A percentile compares a stretch with the other conserved stretches of the same genome.
phyloP scores from a whole-genome alignment of 164 flowering plant species.

The Piper betle region DNA sequence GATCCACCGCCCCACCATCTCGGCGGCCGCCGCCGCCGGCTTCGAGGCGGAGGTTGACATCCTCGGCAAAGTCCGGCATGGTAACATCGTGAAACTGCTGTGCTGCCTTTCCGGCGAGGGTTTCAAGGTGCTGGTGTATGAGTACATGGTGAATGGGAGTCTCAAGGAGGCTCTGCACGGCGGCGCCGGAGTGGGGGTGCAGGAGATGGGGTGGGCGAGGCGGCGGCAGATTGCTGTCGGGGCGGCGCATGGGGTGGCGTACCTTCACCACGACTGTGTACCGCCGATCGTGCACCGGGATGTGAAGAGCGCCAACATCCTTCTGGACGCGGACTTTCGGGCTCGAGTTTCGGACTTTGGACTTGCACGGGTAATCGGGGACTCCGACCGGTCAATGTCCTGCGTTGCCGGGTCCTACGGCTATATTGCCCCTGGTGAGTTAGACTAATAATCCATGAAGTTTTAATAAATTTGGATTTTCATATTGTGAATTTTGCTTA shows the following conservation, averaged over 20 bases:
- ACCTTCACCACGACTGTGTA: slow-evolving; percentile 68
- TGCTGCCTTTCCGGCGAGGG: slow-evolving; percentile 35
- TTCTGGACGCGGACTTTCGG: slow-evolving; percentile 41
- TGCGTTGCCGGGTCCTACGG: slow-evolving; percentile 69
- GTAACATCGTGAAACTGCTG: slow-evolving; percentile 47
- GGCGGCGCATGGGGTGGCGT: slow-evolving; percentile 62
- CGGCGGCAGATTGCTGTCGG: slow-evolving; percentile 46
- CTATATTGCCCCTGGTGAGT: slow-evolving; percentile 79
- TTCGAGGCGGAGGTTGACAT: slow-evolving; percentile 53
- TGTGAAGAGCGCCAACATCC: slow-evolving; percentile 61
- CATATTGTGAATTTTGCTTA: no score
- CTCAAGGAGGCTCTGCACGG: slow-evolving; percentile 58
- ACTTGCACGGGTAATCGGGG: slow-evolving; percentile 40
- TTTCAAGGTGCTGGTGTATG: slow-evolving; percentile 43
- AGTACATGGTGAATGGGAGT: slow-evolving; percentile 73
- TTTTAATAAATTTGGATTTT: no score
- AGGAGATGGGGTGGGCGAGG: slow-evolving; percentile 35
- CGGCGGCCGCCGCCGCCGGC: slow-evolving; percentile 17
- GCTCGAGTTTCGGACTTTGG: slow-evolving; percentile 77
- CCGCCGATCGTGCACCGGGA: slow-evolving; percentile 73
- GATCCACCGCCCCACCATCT: slow-evolving; percentile 19
- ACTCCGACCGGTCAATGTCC: slow-evolving; percentile 25
- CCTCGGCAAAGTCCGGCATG: slow-evolving; percentile 44
- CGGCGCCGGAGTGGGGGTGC: slow-evolving; percentile 25
- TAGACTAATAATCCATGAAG: background rate